A percentile compares a stretch with the other conserved stretches of the same genome.
phyloP scores from a whole-genome alignment of 371 early-diverging fungal species.

The Dinochytrium kinnereticum region DNA sequence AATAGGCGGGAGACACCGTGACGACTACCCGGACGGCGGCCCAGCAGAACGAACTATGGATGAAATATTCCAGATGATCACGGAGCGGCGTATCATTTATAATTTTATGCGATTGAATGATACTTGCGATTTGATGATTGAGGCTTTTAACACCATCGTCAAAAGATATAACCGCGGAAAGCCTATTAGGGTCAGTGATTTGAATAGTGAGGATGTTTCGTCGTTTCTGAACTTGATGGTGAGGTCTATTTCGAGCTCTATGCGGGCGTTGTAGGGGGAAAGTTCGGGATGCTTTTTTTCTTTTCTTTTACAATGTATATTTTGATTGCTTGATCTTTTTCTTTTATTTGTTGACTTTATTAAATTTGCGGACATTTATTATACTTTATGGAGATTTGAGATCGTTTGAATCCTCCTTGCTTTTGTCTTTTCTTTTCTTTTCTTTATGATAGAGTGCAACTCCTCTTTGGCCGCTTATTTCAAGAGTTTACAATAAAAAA shows the following conservation, averaged over 20 bases:
- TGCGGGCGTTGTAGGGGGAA: background rate
- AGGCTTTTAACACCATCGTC: background rate
- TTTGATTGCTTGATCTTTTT: no score
- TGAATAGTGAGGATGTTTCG: background rate
- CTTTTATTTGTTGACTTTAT: no score
- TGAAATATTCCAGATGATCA: background rate
- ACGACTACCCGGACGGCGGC: background rate
- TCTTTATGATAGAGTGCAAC: no score
- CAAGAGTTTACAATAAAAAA: no score
- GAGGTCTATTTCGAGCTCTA: background rate
- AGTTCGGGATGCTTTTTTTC: no score
- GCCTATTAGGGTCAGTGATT: background rate
- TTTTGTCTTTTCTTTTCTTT: no score
- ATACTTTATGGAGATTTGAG: no score
- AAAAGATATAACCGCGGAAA: background rate
- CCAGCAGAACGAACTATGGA: background rate
- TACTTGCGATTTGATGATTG: background rate
- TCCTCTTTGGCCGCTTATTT: no score
- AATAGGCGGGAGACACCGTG: background rate
- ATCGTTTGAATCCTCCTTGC: no score
- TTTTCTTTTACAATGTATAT: no score
- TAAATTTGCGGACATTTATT: no score
- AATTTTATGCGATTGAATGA: slow-evolving; percentile 1
- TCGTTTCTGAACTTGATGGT: background rate
- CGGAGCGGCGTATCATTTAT: background rate